Evolutionary conservation across 2,329 filamentous ascomycete species (phyloP).

Genomic region (Trichoderma asperellum): DNA sequence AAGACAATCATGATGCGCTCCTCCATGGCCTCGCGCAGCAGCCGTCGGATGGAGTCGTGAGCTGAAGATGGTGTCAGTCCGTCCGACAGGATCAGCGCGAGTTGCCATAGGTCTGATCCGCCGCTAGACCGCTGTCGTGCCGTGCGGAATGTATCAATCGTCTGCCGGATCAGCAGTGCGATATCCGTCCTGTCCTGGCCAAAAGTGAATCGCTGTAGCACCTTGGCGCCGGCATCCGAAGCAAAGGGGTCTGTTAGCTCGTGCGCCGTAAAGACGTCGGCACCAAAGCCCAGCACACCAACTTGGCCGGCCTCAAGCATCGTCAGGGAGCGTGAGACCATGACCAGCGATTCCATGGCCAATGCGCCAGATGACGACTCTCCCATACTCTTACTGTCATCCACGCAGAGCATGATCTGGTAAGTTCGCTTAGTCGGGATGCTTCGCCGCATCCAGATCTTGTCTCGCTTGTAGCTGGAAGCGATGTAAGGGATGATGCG

Average conservation of each 20-base stretch:
- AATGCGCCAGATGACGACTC: slow-evolving; percentile 75
- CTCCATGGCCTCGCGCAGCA: slow-evolving; percentile 86
- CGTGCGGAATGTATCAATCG: slow-evolving; percentile 78
- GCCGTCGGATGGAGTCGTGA: slow-evolving; percentile 78
- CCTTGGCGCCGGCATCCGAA: slow-evolving; percentile 73
- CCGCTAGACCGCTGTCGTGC: slow-evolving; percentile 61
- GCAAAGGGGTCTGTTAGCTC: slow-evolving; percentile 82
- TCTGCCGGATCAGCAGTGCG: slow-evolving; percentile 72
- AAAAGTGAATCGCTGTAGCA: slow-evolving; percentile 85
- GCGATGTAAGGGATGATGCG: slow-evolving; percentile 99
- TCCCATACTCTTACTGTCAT: slow-evolving; percentile 94
- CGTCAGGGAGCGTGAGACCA: slow-evolving; percentile 82
- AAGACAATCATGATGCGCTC: slow-evolving; percentile 98
- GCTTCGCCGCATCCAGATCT: slow-evolving; percentile 97
- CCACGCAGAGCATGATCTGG: slow-evolving; percentile 95
- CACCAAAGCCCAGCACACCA: slow-evolving; percentile 88
- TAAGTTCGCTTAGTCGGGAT: slow-evolving; percentile 93
- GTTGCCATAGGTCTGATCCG: slow-evolving; percentile 83
- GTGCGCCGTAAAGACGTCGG: slow-evolving; percentile 81
- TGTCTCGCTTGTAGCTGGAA: slow-evolving; percentile 97
- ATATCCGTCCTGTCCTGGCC: slow-evolving; percentile 86
- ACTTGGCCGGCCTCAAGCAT: slow-evolving; percentile 96
- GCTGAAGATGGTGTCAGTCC: slow-evolving; percentile 82
- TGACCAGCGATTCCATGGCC: slow-evolving; percentile 90
- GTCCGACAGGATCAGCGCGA: slow-evolving; percentile 91